Percentiles rank a stretch among this genome's conserved stretches.
Evolutionary conservation across 306 rosid species (phyloP).

Genomic region (Boehmeria nivea): DNA sequence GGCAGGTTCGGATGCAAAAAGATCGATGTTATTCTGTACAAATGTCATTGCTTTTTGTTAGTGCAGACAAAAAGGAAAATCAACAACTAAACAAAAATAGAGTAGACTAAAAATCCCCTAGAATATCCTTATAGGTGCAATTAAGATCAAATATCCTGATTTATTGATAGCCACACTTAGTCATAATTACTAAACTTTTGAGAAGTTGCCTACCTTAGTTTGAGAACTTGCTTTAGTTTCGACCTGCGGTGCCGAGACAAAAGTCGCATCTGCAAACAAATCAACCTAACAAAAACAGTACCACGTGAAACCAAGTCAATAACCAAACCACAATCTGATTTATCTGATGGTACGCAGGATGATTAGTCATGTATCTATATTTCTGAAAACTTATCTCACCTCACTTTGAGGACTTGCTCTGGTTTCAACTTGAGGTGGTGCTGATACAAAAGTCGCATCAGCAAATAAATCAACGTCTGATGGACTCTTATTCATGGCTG

Average conservation of each 20-base stretch:
- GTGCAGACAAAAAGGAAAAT: too few relatives aligned
- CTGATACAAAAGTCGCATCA: conserved; percentile 83
- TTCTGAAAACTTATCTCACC: conserved; percentile 29
- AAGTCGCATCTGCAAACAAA: conserved; percentile 89
- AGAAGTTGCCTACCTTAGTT: conserved; percentile 5
- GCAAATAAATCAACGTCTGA: conserved; percentile 93
- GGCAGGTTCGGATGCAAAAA: conserved; percentile 67
- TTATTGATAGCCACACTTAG: too few relatives aligned
- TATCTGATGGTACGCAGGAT: neutral
- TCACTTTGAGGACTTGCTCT: conserved; percentile 52
- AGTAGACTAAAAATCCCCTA: too few relatives aligned
- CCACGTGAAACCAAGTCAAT: neutral
- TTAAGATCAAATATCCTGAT: too few relatives aligned
- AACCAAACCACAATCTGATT: neutral
- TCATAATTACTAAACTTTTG: neutral
- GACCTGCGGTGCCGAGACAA: conserved; percentile 64
- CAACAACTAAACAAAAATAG: too few relatives aligned
- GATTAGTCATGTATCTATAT: neutral
- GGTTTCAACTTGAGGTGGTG: conserved; percentile 48
- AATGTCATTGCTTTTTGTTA: conserved; percentile 2
- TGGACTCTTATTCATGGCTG: conserved; percentile 30
- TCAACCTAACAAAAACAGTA: conserved; percentile 41
- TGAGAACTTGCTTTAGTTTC: conserved; percentile 56
- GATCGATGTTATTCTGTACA: conserved; percentile 66
- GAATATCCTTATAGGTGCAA: too few relatives aligned